These are phyloP conservation scores for Pilaira anomala DNA, from an alignment of 192 early-diverging fungal genomes.

Conservation along the genomic window DNA sequence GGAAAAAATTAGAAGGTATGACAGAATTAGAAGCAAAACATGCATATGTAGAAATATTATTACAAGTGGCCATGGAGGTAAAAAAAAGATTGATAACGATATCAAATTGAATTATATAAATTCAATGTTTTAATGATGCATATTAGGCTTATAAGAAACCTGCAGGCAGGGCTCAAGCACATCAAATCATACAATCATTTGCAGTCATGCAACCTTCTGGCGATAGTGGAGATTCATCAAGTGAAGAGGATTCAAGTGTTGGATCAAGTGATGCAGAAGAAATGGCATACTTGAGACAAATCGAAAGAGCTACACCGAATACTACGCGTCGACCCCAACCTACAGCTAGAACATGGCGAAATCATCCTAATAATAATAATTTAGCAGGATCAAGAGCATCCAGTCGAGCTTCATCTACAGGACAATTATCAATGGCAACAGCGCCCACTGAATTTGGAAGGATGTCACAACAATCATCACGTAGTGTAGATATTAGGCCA, in stretches of 20 bases:
- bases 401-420: not conserved
- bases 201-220: conserved; percentile 20
- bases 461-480: not conserved
- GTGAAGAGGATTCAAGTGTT: conserved; percentile 14
- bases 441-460: conserved; percentile 4
- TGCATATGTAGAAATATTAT: conserved; percentile 33
- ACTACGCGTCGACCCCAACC: not conserved
- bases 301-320: conserved; percentile 12
- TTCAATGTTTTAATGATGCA: not conserved
- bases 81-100: not conserved
- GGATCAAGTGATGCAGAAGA: conserved; percentile 34
- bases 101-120: not conserved
- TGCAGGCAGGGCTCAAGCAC: conserved; percentile 28
- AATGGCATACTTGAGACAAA: conserved; percentile 30
- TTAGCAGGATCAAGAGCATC: too few relatives aligned
- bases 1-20: conserved; percentile 46
- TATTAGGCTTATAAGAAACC: conserved; percentile 30
- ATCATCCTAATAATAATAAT: too few relatives aligned
- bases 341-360: too few relatives aligned
- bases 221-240: conserved; percentile 25
- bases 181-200: conserved; percentile 39
- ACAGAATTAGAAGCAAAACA: conserved; percentile 42
- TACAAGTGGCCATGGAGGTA: conserved; percentile 29
- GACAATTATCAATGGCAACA: conserved; percentile 1
- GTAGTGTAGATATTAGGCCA: not conserved